Base-by-base conservation (phyloP, 164 flowering plant genomes). In the Amborella trichopoda region DNA sequence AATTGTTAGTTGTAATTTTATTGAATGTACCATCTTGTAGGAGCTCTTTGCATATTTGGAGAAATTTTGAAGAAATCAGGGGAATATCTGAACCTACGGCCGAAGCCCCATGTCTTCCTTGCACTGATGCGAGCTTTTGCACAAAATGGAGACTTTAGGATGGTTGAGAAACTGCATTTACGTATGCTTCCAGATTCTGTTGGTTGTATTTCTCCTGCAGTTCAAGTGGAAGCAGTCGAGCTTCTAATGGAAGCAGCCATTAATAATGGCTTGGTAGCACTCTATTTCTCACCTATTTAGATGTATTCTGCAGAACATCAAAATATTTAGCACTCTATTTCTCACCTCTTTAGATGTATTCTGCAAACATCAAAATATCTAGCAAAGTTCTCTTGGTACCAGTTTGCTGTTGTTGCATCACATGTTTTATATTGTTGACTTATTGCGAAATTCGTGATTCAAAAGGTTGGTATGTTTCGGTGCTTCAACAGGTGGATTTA, bases 161-260 rank as follows among this genome's bases (percentile, higher is more conserved):
- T 73, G 71, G 91, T 71, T 13, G 67, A 63, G 62, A 68, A 22
- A 51, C 65, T 77, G 27, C 69, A 62, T 57, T 54, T 44, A 27
- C 78, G 81, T 28, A 64, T 82, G 70, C 68, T 75, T 81, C 61
- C 64, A n/a, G 83, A 79, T 63, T 53, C 80, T 50, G 45, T 67
- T 41, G 91, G 91, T 58, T 59, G 67, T 9, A 73, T 81, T 44
- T 59, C 75, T 37, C 50, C 34, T 11, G 52, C 53, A 26, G 60
- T 61, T 68, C 81, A 73, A 56, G 64, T 64, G 47, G 91, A 78
- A 66, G 75, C 86, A 18, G 83, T 77, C 68, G 79, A 79, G 50
- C 83, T 82, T 56, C 77, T 77, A 25, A 75, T 82, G 86, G 91
- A 82, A 30, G 83, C 86, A 48, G 83, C 91, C 54, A 44, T 73